These are phyloP conservation scores for Logfia minima DNA, from an alignment of 129 eudicot species.

Conservation along the genomic window DNA sequence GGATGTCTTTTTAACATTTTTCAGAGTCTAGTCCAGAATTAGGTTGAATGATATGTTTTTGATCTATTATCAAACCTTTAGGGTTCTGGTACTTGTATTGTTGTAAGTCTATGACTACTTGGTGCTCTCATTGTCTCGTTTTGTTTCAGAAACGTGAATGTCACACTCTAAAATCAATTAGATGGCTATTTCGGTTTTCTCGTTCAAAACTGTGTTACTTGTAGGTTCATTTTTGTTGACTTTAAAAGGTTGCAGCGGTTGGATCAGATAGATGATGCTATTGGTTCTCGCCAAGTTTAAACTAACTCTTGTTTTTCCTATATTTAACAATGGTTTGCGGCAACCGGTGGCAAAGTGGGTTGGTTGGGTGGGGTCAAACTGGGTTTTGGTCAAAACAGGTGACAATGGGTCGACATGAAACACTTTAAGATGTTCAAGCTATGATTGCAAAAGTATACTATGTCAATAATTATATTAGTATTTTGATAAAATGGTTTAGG, in stretches of 20 bases:
- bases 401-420: no score
- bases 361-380: no score
- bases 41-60: neutral
- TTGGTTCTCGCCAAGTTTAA: neutral
- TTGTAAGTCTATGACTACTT: conserved; percentile 54
- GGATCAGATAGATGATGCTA: neutral
- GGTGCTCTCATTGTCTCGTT: conserved; percentile 49
- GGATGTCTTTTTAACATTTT: neutral
- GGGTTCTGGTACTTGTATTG: conserved; percentile 40
- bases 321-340: no score
- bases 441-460: no score
- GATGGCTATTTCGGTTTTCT: neutral
- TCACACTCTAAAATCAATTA: neutral
- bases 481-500: no score
- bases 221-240: neutral
- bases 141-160: neutral
- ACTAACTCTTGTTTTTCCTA: no score
- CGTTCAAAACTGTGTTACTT: neutral
- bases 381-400: no score
- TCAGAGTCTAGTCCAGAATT: conserved; percentile 10
- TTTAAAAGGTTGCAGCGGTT: neutral
- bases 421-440: no score
- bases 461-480: no score
- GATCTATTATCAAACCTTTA: neutral
- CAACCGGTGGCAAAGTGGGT: no score